phyloP scores from a whole-genome alignment of 192 early-diverging fungal genomes.

The Coemansia sp. region DNA sequence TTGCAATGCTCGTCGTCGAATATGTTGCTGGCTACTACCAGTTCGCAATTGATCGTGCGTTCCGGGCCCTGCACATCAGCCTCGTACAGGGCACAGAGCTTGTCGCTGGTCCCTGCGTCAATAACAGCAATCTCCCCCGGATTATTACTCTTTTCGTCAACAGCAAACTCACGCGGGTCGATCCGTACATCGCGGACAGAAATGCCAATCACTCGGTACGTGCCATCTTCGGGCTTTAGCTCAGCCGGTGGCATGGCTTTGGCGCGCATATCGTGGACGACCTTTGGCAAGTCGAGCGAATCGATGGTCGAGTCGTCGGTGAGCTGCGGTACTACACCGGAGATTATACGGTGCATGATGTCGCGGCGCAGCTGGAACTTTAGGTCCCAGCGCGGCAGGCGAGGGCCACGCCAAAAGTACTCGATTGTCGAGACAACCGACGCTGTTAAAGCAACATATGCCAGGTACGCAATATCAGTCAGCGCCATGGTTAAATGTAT shows the following conservation, averaged over 20 bases:
- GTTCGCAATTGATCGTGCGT: not conserved
- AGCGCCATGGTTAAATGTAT: not conserved
- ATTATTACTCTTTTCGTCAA: no score
- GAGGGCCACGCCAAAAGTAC: slow-evolving; percentile 8
- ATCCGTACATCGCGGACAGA: not conserved
- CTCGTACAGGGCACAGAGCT: not conserved
- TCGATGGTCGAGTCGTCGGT: slow-evolving; percentile 3
- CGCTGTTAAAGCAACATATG: not conserved
- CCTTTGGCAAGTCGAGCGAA: not conserved
- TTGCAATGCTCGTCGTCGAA: no score
- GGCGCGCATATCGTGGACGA: not conserved
- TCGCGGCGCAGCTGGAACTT: slow-evolving; percentile 14
- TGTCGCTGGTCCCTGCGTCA: no score
- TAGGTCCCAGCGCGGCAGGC: slow-evolving; percentile 1
- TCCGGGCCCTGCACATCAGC: not conserved
- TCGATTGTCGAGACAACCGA: slow-evolving; percentile 3
- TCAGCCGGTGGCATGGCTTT: not conserved
- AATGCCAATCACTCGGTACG: not conserved
- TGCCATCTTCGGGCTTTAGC: not conserved
- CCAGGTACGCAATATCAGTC: not conserved
- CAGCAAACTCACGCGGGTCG: not conserved
- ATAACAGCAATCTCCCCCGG: no score
- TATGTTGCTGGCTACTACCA: not conserved
- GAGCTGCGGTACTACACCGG: not conserved
- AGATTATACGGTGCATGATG: slow-evolving; percentile 5